Base-by-base conservation (phyloP, 345 rosid genomes). In the Brassica incana region DNA sequence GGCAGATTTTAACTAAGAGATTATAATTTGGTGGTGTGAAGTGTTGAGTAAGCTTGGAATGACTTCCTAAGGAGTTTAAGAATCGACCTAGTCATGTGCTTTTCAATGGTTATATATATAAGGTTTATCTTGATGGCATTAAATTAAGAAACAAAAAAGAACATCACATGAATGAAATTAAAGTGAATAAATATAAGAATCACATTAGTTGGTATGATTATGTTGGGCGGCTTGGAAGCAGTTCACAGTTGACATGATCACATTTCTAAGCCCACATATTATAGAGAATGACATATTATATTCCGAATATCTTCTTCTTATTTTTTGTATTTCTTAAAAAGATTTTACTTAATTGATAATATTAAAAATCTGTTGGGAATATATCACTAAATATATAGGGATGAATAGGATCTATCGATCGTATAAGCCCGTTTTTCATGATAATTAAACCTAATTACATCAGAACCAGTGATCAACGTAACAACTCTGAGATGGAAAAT, bases 21-120 rank as follows among this genome's bases (percentile, higher is more conserved):
- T 65, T 71, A 59, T 66, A 71, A 23, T 71, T 71, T 71, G 67
- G 64, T 70, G 40, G 3, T 30, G 58, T 71, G 80, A 76, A 76
- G 83, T 76, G 83, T 71, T 65, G 65, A 81, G 70, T 66, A 81
- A 81, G 83, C 15, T 25, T 76, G 65, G 83, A 65, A 81, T 81
- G n/a, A 59, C 80, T 81, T 81, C 77, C 67, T 71, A 8, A 81
- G 61, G 80, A 72, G 84, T 81, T 81, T 72, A 76, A 66, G 83
- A 20, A 81, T 80, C 77, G 25, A 73, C 38, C 70, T 65, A 30
- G 35, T 20, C 65, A 69, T 10, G 72, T 69, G 67, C 32, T 54
- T 75, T 12, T 2, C 58, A 6, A 35, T 56, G 10, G 5, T 65
- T 66, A 25, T 38, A 54, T 20, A 20, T 20, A 20, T 20, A 20